Conservation (phyloP, 2,329 filamentous ascomycete genomes). For the Parafenestella ontariensis region DNA sequence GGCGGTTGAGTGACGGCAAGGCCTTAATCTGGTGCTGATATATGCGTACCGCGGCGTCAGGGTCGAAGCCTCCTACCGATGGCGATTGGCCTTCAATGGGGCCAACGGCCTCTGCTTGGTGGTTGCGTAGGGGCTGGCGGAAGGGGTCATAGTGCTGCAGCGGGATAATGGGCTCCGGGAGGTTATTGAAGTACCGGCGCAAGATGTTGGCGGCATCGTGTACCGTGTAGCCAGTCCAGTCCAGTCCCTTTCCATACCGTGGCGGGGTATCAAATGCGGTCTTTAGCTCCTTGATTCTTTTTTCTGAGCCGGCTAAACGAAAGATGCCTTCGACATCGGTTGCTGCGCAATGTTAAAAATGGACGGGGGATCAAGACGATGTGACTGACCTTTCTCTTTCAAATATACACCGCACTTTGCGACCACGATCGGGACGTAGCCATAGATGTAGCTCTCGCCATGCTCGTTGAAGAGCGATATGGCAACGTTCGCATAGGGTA, state of each 20-base stretch:
- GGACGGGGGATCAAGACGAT: not conserved
- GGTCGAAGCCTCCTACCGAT: conserved; percentile 75
- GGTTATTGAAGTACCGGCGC: conserved; percentile 91
- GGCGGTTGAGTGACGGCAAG: conserved; percentile 88
- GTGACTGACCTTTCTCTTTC: conserved; percentile 86
- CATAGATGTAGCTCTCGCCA: conserved; percentile 96
- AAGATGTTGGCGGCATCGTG: conserved; percentile 98
- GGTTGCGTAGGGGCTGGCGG: conserved; percentile 76
- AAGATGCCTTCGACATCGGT: conserved; percentile 97
- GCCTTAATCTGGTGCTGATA: conserved; percentile 94
- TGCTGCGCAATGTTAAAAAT: conserved; percentile 61
- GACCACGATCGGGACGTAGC: conserved; percentile 97
- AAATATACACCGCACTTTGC: conserved; percentile 97
- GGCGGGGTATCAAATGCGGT: conserved; percentile 85
- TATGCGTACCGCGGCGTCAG: conserved; percentile 75
- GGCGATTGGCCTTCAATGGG: conserved; percentile 70
- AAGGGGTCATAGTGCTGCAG: conserved; percentile 92
- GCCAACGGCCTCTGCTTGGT: conserved; percentile 74
- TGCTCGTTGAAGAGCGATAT: conserved; percentile 94
- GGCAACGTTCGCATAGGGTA: conserved; percentile 96
- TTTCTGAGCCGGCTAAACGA: conserved; percentile 92
- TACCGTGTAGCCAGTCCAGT: conserved; percentile 97
- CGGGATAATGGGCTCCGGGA: conserved; percentile 96
- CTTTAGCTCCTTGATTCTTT: conserved; percentile 97
- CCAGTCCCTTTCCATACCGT: conserved; percentile 92